Evolutionary conservation across 2,329 filamentous ascomycete species (phyloP), one percentile per base, ranked within the genome.

Genomic region (Dendrostoma leiphaemia): DNA sequence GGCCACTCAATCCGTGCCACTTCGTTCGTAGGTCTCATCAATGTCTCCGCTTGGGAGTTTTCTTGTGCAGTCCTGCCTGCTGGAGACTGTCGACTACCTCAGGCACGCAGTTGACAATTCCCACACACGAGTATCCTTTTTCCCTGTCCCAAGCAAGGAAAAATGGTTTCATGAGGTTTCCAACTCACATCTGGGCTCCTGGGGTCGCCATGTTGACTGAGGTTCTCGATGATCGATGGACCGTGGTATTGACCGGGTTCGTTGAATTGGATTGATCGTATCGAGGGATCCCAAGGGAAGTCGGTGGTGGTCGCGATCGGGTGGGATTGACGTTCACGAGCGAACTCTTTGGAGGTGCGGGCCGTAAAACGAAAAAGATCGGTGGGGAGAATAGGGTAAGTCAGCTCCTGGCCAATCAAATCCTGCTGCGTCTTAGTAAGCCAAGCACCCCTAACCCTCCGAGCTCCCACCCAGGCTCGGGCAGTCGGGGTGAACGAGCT

Each of bases 101-200:
- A 43, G 6, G n/a, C 37, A 35, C 15, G 26, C 15, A 5, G 6
- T 23, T 32, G 24, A 31, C 17, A n/a, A 24, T 29, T 28, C 34
- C 28, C 9, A 21, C 38, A 26, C 31, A 24, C 34, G 45, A 15
- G 24, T 47, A 29, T 32, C 24, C 8, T 26, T 37, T 21, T 21
- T 19, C 23, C 28, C n/a, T n/a, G n/a, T 17, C 10, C 21, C 28
- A 6, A n/a, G n/a, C n/a, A n/a, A 13, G n/a, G 26, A n/a, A 9
- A 38, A 43, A 37, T 43, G 35, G n/a, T n/a, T n/a, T n/a, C n/a
- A n/a, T n/a, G 26, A 53, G 58, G 54, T 53, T 52, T 44, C 53
- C 57, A 59, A 77, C 81, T 81, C 74, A 84, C 81, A 84, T 84
- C 73, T 84, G 81, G 71, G 79, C 73, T 71, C 81, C 81, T 65